phyloP scores from a whole-genome alignment of 257 asterid genomes.

The Cordia subcordata region DNA sequence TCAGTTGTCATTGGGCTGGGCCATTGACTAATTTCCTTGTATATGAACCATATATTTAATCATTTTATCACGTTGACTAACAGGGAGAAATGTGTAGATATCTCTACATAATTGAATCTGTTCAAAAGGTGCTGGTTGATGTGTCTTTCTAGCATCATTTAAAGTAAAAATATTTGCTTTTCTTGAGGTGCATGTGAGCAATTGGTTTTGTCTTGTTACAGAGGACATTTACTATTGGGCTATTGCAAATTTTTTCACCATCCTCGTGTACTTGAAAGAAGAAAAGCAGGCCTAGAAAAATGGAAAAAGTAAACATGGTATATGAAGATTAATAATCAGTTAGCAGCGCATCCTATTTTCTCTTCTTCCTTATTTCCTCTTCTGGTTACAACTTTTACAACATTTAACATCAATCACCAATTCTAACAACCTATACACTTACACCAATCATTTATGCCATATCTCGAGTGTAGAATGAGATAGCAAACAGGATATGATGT shows the following conservation, averaged over 20 bases:
- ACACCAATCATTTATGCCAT: not conserved
- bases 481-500: too few species aligned
- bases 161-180: too few species aligned
- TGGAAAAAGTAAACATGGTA: not conserved
- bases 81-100: too few species aligned
- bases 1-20: not conserved
- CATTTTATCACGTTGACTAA: too few species aligned
- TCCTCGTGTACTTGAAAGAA: too few species aligned
- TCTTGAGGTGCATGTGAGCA: too few species aligned
- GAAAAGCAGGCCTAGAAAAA: not conserved
- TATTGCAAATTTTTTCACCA: too few species aligned
- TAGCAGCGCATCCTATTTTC: not conserved
- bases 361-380: not conserved
- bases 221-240: too few species aligned
- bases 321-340: not conserved
- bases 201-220: too few species aligned
- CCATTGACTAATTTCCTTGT: not conserved
- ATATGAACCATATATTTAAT: not conserved
- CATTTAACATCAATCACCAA: too few species aligned
- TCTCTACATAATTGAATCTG: not conserved
- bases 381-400: too few species aligned
- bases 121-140: not conserved
- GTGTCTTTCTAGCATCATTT: not conserved
- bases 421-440: not conserved
- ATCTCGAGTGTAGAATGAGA: too few species aligned